Conservation (phyloP, 2,329 filamentous ascomycete species). For the Fusarium haematococcum region DNA sequence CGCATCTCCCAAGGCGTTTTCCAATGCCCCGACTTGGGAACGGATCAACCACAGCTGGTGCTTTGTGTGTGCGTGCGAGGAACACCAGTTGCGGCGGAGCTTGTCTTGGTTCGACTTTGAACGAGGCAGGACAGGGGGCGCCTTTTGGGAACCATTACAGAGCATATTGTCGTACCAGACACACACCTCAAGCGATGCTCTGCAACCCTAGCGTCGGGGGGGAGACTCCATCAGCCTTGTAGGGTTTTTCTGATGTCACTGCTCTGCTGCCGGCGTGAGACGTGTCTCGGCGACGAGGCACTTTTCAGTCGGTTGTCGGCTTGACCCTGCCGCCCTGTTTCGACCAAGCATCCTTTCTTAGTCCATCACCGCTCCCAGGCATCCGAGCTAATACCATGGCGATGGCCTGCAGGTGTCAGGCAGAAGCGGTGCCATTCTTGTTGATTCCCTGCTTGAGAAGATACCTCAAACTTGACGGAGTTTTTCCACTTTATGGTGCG, state of each 20-base stretch:
- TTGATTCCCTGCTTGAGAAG: neutral
- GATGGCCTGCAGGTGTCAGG: constrained; percentile 10
- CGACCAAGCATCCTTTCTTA: constrained; percentile 9
- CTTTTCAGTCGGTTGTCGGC: constrained; percentile 16
- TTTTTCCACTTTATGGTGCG: constrained; percentile 44
- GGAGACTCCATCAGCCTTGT: constrained; percentile 39
- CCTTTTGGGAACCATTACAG: constrained; percentile 3
- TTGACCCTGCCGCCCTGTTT: constrained; percentile 4
- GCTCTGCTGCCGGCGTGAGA: constrained; percentile 32
- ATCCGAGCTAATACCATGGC: constrained; percentile 14
- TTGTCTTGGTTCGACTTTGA: constrained; percentile 22
- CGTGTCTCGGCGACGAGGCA: constrained; percentile 35
- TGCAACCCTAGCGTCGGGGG: constrained; percentile 3
- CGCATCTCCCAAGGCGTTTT: constrained; percentile 39
- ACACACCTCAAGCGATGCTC: neutral
- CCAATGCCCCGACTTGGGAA: constrained; percentile 21
- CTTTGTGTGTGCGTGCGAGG: constrained; percentile 6
- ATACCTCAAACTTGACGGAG: constrained; percentile 16
- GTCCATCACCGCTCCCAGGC: constrained; percentile 9
- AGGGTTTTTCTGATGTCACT: constrained; percentile 41
- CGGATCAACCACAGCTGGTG: constrained; percentile 7
- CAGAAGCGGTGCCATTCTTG: constrained; percentile 10
- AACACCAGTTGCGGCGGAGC: constrained; percentile 26
- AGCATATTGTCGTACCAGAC: neutral
- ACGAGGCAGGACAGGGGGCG: constrained; percentile 18